A percentile compares a stretch with the other conserved stretches of the same genome.
These are phyloP conservation scores for Aspergillus udagawae DNA, from an alignment of 2,329 filamentous ascomycete genomes.

Conservation along the genomic window DNA sequence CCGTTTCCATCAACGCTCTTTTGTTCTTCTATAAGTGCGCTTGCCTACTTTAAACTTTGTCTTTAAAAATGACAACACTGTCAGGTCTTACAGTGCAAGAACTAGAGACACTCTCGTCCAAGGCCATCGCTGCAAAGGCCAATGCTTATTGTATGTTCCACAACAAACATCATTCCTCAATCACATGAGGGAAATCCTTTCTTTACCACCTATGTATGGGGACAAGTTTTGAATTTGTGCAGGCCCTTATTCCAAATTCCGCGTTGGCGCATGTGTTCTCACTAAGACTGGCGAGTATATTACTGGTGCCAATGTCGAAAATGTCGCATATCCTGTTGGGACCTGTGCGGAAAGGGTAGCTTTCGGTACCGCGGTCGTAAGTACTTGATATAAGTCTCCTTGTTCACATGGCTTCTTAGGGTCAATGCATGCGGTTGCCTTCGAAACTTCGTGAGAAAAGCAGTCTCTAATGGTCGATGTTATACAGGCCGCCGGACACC, in stretches of 20 bases:
- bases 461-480: conserved; percentile 1
- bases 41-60: not conserved
- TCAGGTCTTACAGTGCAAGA: conserved; percentile 56
- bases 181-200: not conserved
- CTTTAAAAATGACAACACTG: conserved; percentile 20
- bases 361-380: conserved; percentile 69
- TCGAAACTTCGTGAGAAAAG: not conserved
- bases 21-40: not conserved
- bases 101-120: conserved; percentile 59
- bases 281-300: conserved; percentile 54
- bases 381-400: conserved; percentile 17
- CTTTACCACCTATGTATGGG: not conserved
- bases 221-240: not conserved
- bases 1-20: not conserved
- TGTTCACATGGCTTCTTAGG: not conserved
- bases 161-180: not conserved
- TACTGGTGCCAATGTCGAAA: conserved; percentile 85
- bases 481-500: conserved; percentile 42
- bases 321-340: conserved; percentile 88
- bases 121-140: conserved; percentile 67
- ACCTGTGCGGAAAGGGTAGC: conserved; percentile 94
- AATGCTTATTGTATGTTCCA: conserved; percentile 70
- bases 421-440: conserved; percentile 5
- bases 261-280: conserved; percentile 79
- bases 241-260: conserved; percentile 86